Evolutionary conservation across 805 yeast genomes (phyloP).

Genomic region (Suhomyces tanzawaensis): DNA sequence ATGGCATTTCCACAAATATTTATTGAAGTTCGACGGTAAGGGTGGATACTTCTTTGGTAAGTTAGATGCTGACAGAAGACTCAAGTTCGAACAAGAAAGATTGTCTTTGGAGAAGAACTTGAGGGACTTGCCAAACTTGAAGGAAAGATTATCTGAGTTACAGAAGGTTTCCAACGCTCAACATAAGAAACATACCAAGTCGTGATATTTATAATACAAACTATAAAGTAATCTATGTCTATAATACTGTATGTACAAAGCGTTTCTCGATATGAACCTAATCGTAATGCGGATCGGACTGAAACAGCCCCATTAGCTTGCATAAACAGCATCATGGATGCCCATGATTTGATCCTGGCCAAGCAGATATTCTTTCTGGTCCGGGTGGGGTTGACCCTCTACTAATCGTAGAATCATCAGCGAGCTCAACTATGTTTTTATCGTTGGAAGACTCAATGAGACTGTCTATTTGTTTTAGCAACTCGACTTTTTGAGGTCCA

Average conservation of each 20-base stretch:
- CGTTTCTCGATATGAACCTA: not conserved
- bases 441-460: slow-evolving; percentile 12
- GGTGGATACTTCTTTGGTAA: slow-evolving; percentile 62
- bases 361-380: slow-evolving; percentile 46
- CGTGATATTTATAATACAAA: not conserved
- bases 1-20: slow-evolving; percentile 86
- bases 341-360: slow-evolving; percentile 71
- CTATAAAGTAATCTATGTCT: no score
- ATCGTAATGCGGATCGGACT: not conserved
- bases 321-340: slow-evolving; percentile 58
- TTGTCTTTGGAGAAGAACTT: slow-evolving; percentile 64
- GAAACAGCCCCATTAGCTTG: not conserved
- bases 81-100: slow-evolving; percentile 76
- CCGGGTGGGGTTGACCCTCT: slow-evolving; percentile 27
- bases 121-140: slow-evolving; percentile 66
- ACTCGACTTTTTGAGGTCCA: slow-evolving; percentile 15
- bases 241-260: no score
- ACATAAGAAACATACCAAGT: slow-evolving; percentile 19
- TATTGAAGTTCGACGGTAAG: slow-evolving; percentile 83
- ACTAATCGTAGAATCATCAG: slow-evolving; percentile 18
- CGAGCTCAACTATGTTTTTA: slow-evolving; percentile 13
- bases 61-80: slow-evolving; percentile 70
- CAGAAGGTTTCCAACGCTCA: slow-evolving; percentile 49
- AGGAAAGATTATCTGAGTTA: slow-evolving; percentile 64
- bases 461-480: slow-evolving; percentile 13